phyloP scores from a whole-genome alignment of 257 asterid species.

The Scutellaria baicalensis region DNA sequence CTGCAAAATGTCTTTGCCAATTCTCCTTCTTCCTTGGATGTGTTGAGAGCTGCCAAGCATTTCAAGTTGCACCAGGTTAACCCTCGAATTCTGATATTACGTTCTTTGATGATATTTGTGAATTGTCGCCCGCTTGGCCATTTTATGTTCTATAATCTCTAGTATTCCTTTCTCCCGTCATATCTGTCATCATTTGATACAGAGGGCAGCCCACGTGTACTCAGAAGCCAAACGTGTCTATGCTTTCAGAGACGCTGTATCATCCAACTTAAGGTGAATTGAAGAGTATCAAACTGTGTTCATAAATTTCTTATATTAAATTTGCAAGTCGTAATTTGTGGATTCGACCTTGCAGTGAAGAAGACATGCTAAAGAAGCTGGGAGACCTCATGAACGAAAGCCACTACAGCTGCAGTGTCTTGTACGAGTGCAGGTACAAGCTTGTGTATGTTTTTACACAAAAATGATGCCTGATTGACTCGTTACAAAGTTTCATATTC shows the following conservation, averaged over 20 bases:
- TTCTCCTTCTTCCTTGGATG: slow-evolving; percentile 87
- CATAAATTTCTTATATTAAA: too few species aligned
- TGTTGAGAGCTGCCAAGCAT: slow-evolving; percentile 66
- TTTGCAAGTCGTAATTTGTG: not conserved
- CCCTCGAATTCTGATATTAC: not conserved
- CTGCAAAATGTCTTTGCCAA: slow-evolving; percentile 51
- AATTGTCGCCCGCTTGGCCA: not conserved
- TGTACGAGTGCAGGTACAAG: slow-evolving; percentile 89
- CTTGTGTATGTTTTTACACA: not conserved
- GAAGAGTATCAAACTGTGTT: not conserved
- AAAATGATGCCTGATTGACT: too few species aligned
- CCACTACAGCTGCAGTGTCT: slow-evolving; percentile 88
- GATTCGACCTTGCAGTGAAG: slow-evolving; percentile 54
- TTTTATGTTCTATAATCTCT: not conserved
- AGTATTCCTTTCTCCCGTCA: not conserved
- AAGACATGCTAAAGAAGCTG: slow-evolving; percentile 71
- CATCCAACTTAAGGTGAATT: slow-evolving; percentile 58
- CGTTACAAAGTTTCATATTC: too few species aligned
- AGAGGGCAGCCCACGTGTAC: slow-evolving; percentile 94
- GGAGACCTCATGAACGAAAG: slow-evolving; percentile 93
- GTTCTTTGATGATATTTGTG: not conserved
- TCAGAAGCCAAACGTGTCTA: slow-evolving; percentile 91
- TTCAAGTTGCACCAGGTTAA: slow-evolving; percentile 85
- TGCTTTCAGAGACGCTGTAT: slow-evolving; percentile 76
- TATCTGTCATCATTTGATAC: not conserved